Conservation (phyloP, 768 basidiomycete genomes). For the Lactarius sp. region DNA sequence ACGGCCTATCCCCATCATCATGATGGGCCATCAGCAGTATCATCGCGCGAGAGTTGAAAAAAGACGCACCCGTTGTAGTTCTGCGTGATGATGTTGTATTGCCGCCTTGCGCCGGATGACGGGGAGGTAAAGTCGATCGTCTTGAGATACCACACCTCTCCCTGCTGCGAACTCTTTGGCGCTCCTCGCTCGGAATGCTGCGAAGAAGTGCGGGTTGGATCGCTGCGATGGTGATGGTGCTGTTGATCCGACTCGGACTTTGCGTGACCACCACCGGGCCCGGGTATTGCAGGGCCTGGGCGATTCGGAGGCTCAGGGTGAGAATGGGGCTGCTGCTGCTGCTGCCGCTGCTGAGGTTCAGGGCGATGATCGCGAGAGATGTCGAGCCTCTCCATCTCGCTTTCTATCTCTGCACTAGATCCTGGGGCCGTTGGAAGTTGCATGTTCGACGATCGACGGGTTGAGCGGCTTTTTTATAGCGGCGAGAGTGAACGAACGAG, state of each 20-base stretch:
- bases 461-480: background rate
- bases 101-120: conserved; percentile 29
- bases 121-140: conserved; percentile 46
- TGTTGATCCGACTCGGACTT: background rate
- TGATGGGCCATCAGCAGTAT: background rate
- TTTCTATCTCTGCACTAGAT: background rate
- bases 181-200: background rate
- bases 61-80: conserved; percentile 73
- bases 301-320: too few species aligned
- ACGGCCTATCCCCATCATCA: conserved; percentile 55
- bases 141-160: conserved; percentile 78
- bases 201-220: background rate
- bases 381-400: background rate
- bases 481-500: background rate
- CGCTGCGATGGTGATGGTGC: background rate
- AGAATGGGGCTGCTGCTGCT: too few species aligned
- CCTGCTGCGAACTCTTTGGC: conserved; percentile 28
- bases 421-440: background rate
- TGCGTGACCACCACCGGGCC: background rate
- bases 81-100: conserved; percentile 68
- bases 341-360: too few species aligned
- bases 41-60: background rate
- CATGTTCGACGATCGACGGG: background rate
- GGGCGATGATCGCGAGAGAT: background rate
- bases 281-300: background rate